phyloP scores from a whole-genome alignment of 148 eudicot genomes.

The Persicaria tinctoria region DNA sequence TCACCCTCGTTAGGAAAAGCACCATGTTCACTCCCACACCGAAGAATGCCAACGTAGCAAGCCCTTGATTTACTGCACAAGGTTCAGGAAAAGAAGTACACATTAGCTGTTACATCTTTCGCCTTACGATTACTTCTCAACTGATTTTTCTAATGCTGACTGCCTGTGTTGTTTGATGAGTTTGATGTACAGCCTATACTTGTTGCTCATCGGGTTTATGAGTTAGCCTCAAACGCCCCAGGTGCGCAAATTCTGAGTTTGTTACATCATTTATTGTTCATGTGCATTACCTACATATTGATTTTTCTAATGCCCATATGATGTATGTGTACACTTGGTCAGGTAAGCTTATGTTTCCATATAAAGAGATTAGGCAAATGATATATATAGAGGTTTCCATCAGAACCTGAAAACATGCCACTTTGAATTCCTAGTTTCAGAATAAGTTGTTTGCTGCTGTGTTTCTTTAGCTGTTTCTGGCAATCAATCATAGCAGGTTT shows the following conservation, averaged over 20 bases:
- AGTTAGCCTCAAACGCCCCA: background rate
- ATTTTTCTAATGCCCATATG: too few species aligned
- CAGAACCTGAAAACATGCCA: background rate
- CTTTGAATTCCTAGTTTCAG: background rate
- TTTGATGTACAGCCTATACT: too few species aligned
- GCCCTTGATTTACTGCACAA: constrained; percentile 66
- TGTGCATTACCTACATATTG: background rate
- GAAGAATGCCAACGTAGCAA: constrained; percentile 65
- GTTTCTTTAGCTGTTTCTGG: background rate
- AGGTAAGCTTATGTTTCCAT: background rate
- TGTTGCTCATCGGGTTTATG: background rate
- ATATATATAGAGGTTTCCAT: background rate
- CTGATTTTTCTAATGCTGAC: background rate
- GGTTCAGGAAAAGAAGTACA: background rate
- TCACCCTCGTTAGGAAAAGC: constrained; percentile 57
- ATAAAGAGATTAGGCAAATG: background rate
- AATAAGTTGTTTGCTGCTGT: background rate
- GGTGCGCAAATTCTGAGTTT: background rate
- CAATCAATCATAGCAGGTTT: background rate
- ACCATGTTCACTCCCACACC: constrained; percentile 74
- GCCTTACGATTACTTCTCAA: constrained; percentile 12
- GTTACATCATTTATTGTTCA: background rate
- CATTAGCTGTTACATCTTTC: background rate
- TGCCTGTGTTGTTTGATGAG: background rate
- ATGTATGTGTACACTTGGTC: background rate